Evolutionary conservation across 2,329 filamentous ascomycete genomes (phyloP), one percentile per base, ranked within the genome.

Genomic region (Fusarium nelsonii): DNA sequence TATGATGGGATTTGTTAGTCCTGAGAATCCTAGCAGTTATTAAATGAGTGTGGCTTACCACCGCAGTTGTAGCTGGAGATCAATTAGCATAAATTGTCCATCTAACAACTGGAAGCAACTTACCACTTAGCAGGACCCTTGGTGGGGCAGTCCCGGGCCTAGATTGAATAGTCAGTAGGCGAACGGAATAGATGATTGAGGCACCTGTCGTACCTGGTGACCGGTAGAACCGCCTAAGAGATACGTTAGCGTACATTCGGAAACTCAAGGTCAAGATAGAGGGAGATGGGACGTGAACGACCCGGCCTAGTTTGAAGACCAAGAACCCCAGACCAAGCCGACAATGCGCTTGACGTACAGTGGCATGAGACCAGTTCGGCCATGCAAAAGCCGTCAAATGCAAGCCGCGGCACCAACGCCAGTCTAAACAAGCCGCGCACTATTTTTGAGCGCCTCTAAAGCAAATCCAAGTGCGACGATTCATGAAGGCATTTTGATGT

Each of bases 141-240:
- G 86, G 90, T 93, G 77, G 92, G 92, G 87, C 92, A 96, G 78
- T 95, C 92, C 77, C 92, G 91, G 77, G 92, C 92, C 92, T 93
- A 73, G 8, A 32, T 37, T 44, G 37, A 20, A 62, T 43, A 28
- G 63, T 73, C 54, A 73, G 63, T 28, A 48, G 12, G 55, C 39
- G 33, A 46, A 33, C 20, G 33, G 12, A 41, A 18, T 11, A 26
- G 14, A 26, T 18, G 44, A 32, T n/a, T 14, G 58, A 58, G 20
- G 34, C 62, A 65, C 50, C 51, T 55, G 71, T 65, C 66, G 83
- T 90, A 92, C 90, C 90, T 92, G 90, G 81, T 93, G 91, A 75
- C 87, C 88, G 72, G 87, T 85, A 80, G 91, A 89, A 81, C 91
- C 91, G 84, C 91, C 91, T 93, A 80, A 58, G 63, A 51, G 67